These are phyloP conservation scores for Chloroidium sp. DNA, from an alignment of 163 green algal genomes.

Conservation along the genomic window DNA sequence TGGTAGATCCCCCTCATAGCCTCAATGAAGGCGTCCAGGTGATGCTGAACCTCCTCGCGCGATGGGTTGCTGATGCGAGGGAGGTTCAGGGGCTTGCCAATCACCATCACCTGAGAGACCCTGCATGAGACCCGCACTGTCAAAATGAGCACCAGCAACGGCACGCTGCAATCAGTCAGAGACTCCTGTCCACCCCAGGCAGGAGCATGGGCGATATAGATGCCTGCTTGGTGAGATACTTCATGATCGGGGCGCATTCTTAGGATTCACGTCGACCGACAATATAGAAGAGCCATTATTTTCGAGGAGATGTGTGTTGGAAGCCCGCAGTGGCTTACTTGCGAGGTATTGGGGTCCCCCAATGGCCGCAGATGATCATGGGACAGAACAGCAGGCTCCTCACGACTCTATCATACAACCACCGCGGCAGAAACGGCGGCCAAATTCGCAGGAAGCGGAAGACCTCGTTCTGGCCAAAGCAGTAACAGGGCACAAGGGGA, in stretches of 20 bases:
- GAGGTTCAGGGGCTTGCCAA: conserved; percentile 7
- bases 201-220: not conserved
- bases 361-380: conserved; percentile 7
- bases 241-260: not conserved
- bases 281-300: not conserved
- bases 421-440: conserved; percentile 3
- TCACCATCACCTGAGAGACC: conserved; percentile 3
- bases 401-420: not conserved
- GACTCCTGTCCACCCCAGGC: not conserved
- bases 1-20: conserved; percentile 3
- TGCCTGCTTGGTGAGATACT: not conserved
- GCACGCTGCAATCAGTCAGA: not conserved
- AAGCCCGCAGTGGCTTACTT: not conserved
- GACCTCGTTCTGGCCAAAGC: conserved; percentile 10
- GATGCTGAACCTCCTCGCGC: conserved; percentile 3
- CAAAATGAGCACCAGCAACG: too few relatives aligned
- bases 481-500: conserved; percentile 8
- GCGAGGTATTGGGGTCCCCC: conserved; percentile 5
- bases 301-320: not conserved
- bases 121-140: too few relatives aligned
- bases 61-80: not conserved
- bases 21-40: conserved; percentile 1
- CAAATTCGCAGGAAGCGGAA: not conserved
- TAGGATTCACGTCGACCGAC: too few relatives aligned
- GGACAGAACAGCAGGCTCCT: conserved; percentile 5